A percentile compares a stretch with the other conserved stretches of the same genome.
These are phyloP conservation scores for Proteromonas lacertae DNA, from an alignment of 352 stramenopile species.

Conservation along the genomic window DNA sequence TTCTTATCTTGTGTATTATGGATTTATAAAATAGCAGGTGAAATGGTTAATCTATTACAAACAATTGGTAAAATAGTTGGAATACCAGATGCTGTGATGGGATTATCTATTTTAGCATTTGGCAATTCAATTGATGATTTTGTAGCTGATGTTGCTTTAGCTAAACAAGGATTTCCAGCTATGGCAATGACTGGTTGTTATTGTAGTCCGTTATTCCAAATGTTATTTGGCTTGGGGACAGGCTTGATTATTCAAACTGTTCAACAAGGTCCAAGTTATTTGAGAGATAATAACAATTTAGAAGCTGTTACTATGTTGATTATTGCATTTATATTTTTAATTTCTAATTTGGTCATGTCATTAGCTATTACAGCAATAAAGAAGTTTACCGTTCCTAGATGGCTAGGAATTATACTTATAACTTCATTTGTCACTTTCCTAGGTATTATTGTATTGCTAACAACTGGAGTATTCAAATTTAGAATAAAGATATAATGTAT, in stretches of 20 bases:
- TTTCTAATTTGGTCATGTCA: no score
- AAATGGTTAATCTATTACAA: constrained; percentile 35
- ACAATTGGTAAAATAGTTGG: constrained; percentile 5
- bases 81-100: constrained; percentile 16
- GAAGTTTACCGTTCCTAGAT: no score
- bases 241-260: neutral
- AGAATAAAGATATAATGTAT: no score
- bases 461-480: no score
- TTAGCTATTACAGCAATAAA: no score
- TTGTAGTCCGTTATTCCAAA: constrained; percentile 10
- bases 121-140: constrained; percentile 41
- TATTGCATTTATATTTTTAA: no score
- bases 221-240: constrained; percentile 7
- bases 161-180: constrained; percentile 22
- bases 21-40: constrained; percentile 48
- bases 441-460: no score
- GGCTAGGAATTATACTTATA: no score
- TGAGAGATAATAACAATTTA: no score
- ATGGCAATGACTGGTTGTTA: constrained; percentile 18
- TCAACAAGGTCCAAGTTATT: neutral
- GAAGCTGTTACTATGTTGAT: no score
- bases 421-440: no score
- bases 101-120: constrained; percentile 37
- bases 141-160: constrained; percentile 36
- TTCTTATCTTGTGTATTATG: constrained; percentile 32